Evolutionary conservation across 345 rosid genomes (phyloP).

Genomic region (Salix viminalis): DNA sequence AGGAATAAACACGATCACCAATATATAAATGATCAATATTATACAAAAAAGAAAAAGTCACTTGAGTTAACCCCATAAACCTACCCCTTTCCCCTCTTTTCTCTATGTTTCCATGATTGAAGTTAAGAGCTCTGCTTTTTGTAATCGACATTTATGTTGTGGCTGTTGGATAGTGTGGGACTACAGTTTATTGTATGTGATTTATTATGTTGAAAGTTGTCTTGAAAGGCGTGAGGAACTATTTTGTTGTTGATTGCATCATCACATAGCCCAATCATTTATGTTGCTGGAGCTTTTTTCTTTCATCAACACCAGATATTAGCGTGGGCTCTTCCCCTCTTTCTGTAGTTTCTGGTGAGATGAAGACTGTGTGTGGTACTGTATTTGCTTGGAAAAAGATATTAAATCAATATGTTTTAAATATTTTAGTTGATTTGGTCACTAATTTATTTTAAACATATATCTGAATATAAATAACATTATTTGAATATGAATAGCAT

Average conservation of each 20-base stretch:
- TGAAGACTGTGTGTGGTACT: too few relatives aligned
- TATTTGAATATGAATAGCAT: too few relatives aligned
- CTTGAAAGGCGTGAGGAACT: background rate
- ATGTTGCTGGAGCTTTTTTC: constrained; percentile 27
- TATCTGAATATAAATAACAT: too few relatives aligned
- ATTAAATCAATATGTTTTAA: too few relatives aligned
- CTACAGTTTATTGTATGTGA: background rate
- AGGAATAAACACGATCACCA: too few relatives aligned
- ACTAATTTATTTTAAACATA: too few relatives aligned
- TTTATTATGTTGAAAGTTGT: constrained; percentile 1
- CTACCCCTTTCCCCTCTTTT: background rate
- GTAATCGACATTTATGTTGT: background rate
- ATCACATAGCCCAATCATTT: background rate
- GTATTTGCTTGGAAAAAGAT: too few relatives aligned
- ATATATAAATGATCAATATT: too few relatives aligned
- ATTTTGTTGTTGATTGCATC: constrained; percentile 7
- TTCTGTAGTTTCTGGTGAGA: too few relatives aligned
- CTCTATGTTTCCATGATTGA: background rate
- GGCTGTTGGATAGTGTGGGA: background rate
- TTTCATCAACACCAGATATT: constrained; percentile 54
- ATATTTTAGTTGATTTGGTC: too few relatives aligned
- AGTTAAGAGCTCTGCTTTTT: background rate
- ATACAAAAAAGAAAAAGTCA: too few relatives aligned
- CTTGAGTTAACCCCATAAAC: background rate
- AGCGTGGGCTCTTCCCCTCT: constrained; percentile 58